Conservation (phyloP, 108 stramenopile genomes). For the Phaeodactylum tricornutum region DNA sequence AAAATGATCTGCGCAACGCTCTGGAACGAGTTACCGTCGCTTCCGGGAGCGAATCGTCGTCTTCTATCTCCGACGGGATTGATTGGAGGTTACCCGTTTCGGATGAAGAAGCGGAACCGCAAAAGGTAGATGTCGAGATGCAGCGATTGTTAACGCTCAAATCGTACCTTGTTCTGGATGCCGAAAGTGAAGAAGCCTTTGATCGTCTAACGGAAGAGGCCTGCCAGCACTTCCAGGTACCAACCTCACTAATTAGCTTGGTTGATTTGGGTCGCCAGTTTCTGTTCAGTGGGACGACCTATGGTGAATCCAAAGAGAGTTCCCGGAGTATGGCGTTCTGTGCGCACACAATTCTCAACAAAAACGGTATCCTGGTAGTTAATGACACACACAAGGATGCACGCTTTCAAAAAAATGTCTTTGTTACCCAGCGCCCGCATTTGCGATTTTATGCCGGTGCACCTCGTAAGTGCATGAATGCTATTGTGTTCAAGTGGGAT, state of each 20-base stretch:
- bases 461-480: conserved; percentile 14
- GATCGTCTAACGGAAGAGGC: conserved; percentile 25
- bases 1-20: conserved; percentile 10
- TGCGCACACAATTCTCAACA: conserved; percentile 41
- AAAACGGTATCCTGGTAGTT: conserved; percentile 40
- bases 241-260: conserved; percentile 56
- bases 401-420: conserved; percentile 47
- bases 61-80: neutral
- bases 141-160: conserved; percentile 5
- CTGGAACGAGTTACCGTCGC: conserved; percentile 4
- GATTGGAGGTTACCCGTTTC: conserved; percentile 10
- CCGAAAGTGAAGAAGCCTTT: conserved; percentile 23
- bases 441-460: conserved; percentile 78
- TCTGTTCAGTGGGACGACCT: conserved; percentile 23
- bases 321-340: conserved; percentile 63
- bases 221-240: conserved; percentile 48
- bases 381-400: conserved; percentile 54
- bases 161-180: conserved; percentile 6
- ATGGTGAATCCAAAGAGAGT: conserved; percentile 30
- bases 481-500: conserved; percentile 5
- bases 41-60: too few species aligned
- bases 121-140: conserved; percentile 9
- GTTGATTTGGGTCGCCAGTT: conserved; percentile 69
- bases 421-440: conserved; percentile 49
- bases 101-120: conserved; percentile 6